A percentile compares a stretch with the other conserved stretches of the same genome.
Conservation (phyloP, 169 alveolate species). For the Besnoitia besnoiti region DNA sequence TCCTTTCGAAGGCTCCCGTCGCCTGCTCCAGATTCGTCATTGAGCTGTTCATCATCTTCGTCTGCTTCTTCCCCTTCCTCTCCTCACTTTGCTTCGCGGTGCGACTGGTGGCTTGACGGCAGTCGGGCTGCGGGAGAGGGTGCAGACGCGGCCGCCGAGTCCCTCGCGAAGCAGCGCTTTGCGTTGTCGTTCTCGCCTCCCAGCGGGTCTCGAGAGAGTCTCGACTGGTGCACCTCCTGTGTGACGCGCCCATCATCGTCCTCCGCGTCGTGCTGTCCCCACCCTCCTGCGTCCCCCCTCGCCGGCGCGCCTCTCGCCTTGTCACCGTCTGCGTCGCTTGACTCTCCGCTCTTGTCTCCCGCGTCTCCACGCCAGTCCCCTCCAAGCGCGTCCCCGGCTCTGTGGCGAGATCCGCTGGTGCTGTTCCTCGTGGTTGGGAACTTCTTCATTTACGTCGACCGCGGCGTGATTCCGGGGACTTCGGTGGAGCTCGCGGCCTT, state of each 20-base stretch:
- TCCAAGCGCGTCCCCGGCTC: background rate
- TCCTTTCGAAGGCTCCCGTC: too few species aligned
- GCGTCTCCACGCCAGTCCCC: background rate
- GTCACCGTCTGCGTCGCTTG: background rate
- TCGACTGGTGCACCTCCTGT: too few species aligned
- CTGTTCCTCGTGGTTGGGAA: conserved; percentile 2
- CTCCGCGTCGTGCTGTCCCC: background rate
- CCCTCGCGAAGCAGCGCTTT: too few species aligned
- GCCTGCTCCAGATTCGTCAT: too few species aligned
- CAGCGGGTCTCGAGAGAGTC: too few species aligned
- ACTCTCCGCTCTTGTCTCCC: background rate
- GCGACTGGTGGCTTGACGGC: too few species aligned
- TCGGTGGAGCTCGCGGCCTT: background rate
- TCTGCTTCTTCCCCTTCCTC: background rate
- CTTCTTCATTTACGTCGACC: background rate
- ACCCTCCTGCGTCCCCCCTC: background rate
- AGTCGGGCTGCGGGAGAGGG: too few species aligned
- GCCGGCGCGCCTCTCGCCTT: background rate
- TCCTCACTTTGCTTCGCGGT: background rate
- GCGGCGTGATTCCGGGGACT: conserved; percentile 23
- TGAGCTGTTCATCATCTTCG: too few species aligned
- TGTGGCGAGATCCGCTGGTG: conserved; percentile 29
- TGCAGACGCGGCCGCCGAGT: too few species aligned
- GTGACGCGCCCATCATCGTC: too few species aligned
- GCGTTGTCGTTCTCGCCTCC: too few species aligned